Evolutionary conservation across 768 basidiomycete species (phyloP), one percentile per base, ranked within the genome.

Genomic region (Amylocystis lapponica): DNA sequence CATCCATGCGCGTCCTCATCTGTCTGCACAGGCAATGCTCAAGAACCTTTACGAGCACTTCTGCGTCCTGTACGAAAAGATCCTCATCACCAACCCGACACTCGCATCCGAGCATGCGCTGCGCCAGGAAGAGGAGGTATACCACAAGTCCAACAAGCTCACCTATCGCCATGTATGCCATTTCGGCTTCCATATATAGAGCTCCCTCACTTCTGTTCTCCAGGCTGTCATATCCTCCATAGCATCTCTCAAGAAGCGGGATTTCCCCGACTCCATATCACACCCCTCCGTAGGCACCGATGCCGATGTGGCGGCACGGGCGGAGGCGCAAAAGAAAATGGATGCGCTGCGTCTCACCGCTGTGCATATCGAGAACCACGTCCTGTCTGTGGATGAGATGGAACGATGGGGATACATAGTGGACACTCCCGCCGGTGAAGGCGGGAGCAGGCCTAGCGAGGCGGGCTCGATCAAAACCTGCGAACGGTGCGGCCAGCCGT

Each of bases 231-330:
- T 79, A 36, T 65, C 65, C 23, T 69, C 71, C 16, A 66, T 81
- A 20, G 71, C 75, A 12, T 50, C 71, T 14, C 57, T 82, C 16
- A 79, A 79, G 57, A 68, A 60, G 49, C 71, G 81, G 0, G 58
- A 74, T 0, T 55, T 66, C 6, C 90, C 91, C 2, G 73, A 72
- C 20, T 69, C 73, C 2, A 55, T 70, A 17, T 66, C 72, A 4
- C 85, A 92, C 56, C 67, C 76, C 5, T 90, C 87, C 16, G 80
- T 93, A 14, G 90, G 90, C 16, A 90, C 86, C 0, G 81, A 86
- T 33, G 74, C 63, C 1, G 79, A 88, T 9, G 61, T 86, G 17
- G 64, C 66, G 5, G 67, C 70, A 4, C 82, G 83, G 23, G 65
- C 59, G 27, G 79, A 81, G 50, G 68, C 73, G 14, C 70, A 68